Percentiles rank a stretch among this genome's conserved stretches.
Evolutionary conservation across 1,284 basidiomycete genomes (phyloP).

Genomic region (Amylostereum areolatum): DNA sequence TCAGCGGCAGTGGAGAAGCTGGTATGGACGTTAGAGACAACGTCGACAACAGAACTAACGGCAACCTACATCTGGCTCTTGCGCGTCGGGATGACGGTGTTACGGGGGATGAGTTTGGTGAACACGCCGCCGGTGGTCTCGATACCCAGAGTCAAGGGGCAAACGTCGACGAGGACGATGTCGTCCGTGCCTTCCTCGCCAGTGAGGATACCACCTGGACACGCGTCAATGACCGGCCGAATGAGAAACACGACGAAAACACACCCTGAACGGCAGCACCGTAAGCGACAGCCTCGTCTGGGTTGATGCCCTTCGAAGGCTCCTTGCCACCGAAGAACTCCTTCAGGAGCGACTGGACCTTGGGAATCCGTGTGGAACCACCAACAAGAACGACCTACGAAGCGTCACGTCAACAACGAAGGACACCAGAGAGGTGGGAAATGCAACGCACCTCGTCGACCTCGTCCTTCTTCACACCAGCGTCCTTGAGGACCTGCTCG

Average conservation of each 20-base stretch:
- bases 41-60: too few relatives aligned
- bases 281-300: conserved; percentile 70
- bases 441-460: conserved; percentile 71
- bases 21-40: conserved; percentile 3
- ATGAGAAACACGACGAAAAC: too few relatives aligned
- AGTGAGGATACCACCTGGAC: conserved; percentile 72
- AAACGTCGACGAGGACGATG: conserved; percentile 94
- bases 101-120: conserved; percentile 94
- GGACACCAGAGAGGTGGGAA: too few relatives aligned
- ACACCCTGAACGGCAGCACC: conserved; percentile 66
- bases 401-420: neutral
- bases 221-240: too few relatives aligned
- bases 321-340: conserved; percentile 88
- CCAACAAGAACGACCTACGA: conserved; percentile 83
- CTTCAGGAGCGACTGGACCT: conserved; percentile 94
- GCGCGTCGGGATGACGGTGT: conserved; percentile 97
- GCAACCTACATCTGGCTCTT: conserved; percentile 82
- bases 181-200: conserved; percentile 81
- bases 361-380: conserved; percentile 98
- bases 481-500: conserved; percentile 97
- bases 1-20: conserved; percentile 95
- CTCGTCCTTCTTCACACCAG: conserved; percentile 96
- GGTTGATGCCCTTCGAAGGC: conserved; percentile 89
- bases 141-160: conserved; percentile 92
- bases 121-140: conserved; percentile 99